phyloP scores from a whole-genome alignment of 352 stramenopile genomes.

The Plasmopara viticola region DNA sequence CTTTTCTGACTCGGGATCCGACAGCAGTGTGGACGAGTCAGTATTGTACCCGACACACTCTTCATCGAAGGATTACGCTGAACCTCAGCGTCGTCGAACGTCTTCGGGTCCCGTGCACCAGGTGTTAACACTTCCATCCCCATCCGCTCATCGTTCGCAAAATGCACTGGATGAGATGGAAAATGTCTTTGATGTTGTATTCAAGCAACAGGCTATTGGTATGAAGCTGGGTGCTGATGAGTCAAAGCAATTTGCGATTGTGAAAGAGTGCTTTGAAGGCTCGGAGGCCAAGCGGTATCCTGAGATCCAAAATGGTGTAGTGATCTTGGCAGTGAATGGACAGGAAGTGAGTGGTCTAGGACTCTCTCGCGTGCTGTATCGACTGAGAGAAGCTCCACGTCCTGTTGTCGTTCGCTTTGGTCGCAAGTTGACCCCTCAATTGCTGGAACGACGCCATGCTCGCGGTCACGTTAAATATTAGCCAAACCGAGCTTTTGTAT shows the following conservation, averaged over 20 bases:
- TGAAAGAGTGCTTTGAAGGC: slow-evolving; percentile 78
- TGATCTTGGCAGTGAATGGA: slow-evolving; percentile 76
- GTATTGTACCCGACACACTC: slow-evolving; percentile 17
- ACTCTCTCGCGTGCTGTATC: slow-evolving; percentile 68
- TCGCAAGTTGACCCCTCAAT: slow-evolving; percentile 37
- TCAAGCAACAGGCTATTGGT: slow-evolving; percentile 79
- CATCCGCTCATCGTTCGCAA: background rate
- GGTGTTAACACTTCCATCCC: slow-evolving; percentile 13
- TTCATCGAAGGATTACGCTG: slow-evolving; percentile 16
- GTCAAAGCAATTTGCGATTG: slow-evolving; percentile 61
- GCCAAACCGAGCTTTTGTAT: too few species aligned
- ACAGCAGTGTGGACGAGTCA: slow-evolving; percentile 39
- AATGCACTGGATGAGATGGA: slow-evolving; percentile 58
- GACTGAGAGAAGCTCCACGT: slow-evolving; percentile 66
- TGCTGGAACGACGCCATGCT: slow-evolving; percentile 31
- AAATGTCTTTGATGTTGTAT: slow-evolving; percentile 80
- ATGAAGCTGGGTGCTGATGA: slow-evolving; percentile 77
- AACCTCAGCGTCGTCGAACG: slow-evolving; percentile 11
- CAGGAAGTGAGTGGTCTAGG: slow-evolving; percentile 66
- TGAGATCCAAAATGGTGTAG: slow-evolving; percentile 76
- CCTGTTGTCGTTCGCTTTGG: slow-evolving; percentile 81
- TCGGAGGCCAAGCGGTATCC: slow-evolving; percentile 66
- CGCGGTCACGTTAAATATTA: slow-evolving; percentile 17
- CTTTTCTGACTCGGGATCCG: slow-evolving; percentile 52
- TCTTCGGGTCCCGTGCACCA: slow-evolving; percentile 21